These are phyloP conservation scores for Gossypium arboreum DNA, from an alignment of 345 rosid genomes.

Conservation along the genomic window DNA sequence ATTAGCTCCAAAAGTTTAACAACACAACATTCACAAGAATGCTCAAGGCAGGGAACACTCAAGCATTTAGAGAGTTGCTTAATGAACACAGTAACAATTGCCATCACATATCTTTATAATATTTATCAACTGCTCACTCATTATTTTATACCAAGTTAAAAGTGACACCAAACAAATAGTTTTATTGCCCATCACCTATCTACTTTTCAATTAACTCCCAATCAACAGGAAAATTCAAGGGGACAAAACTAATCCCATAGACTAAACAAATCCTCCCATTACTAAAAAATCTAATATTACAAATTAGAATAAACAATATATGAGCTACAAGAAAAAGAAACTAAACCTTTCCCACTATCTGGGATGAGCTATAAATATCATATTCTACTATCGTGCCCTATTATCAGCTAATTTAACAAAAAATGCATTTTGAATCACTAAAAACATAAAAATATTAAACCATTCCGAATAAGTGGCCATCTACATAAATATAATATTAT, in stretches of 20 bases:
- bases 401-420: not conserved
- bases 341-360: not conserved
- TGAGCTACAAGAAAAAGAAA: not conserved
- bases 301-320: not conserved
- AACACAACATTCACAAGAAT: not conserved
- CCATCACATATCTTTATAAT: not conserved
- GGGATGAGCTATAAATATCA: not conserved
- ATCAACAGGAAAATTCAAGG: not conserved
- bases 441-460: not conserved
- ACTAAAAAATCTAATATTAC: not conserved
- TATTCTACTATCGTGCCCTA: not conserved
- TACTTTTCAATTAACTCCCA: constrained; percentile 1
- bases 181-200: not conserved
- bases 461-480: not conserved
- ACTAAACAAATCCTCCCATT: not conserved
- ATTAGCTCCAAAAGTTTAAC: not conserved
- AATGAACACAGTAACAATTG: not conserved
- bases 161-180: not conserved
- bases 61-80: not conserved
- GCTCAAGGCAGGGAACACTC: not conserved
- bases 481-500: not conserved
- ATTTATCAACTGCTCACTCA: not conserved
- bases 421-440: not conserved
- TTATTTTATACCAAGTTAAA: not conserved
- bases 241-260: not conserved